Conservation (phyloP, 2,329 filamentous ascomycete species). For the Aspergillaceae sp. region DNA sequence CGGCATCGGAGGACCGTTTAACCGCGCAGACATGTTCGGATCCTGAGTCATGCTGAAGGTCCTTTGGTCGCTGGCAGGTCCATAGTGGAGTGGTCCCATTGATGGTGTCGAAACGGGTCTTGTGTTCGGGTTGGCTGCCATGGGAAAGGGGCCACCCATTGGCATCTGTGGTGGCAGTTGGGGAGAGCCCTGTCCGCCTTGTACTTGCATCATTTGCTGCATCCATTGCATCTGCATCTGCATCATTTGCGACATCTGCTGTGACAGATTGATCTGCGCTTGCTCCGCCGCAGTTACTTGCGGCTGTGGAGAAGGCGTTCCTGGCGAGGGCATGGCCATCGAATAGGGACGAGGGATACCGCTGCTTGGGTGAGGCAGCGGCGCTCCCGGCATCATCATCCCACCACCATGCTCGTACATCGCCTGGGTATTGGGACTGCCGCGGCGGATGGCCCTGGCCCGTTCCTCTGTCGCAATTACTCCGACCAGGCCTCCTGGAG, state of each 20-base stretch:
- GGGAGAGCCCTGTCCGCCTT: constrained; percentile 38
- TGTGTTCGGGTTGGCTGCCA: constrained; percentile 19
- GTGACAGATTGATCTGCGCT: constrained; percentile 69
- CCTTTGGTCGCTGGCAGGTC: constrained; percentile 38
- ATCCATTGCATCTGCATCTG: constrained; percentile 94
- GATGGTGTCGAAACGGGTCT: constrained; percentile 44
- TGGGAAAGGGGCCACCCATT: constrained; percentile 19
- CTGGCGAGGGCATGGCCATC: constrained; percentile 19
- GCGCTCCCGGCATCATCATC: constrained; percentile 21
- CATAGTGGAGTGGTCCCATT: constrained; percentile 12
- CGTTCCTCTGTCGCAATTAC: constrained; percentile 82
- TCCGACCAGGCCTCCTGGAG: constrained; percentile 72
- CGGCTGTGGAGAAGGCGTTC: constrained; percentile 13
- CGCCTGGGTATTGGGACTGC: constrained; percentile 61
- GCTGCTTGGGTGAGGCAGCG: constrained; percentile 12
- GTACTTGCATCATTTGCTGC: constrained; percentile 59
- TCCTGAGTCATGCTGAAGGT: constrained; percentile 75
- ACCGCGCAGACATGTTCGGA: constrained; percentile 43
- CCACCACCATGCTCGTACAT: constrained; percentile 28
- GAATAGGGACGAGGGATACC: constrained; percentile 32
- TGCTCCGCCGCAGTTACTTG: constrained; percentile 56
- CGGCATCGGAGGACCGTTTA: constrained; percentile 27
- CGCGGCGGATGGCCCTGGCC: constrained; percentile 65
- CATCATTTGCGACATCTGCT: constrained; percentile 82
- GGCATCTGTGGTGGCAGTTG: constrained; percentile 25